Evolutionary conservation across 2,329 filamentous ascomycete genomes (phyloP), one percentile per base, ranked within the genome.

Genomic region (Fusarium pseudoanthophilum): DNA sequence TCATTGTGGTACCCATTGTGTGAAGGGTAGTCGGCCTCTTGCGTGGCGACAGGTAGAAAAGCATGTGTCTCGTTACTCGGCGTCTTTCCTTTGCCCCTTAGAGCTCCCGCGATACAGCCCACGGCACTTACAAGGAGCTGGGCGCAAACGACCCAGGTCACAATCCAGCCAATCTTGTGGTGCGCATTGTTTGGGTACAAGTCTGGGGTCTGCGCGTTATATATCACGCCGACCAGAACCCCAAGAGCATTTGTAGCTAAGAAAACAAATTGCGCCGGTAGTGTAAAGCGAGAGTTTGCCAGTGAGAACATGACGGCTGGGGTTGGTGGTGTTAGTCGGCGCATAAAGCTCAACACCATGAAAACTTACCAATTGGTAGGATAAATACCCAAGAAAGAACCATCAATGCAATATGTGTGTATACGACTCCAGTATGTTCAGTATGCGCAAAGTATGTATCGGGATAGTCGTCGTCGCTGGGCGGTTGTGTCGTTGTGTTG

Each of bases 131-230:
- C 84, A 43, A 92, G 77, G 21, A 92, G 87, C 83, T 97, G 95
- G 1, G 88, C 90, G 59, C 86, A 87, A 16, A 93, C 86, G 8
- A 95, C 85, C 86, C 90, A 92, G 7, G 92, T 95, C 36, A 92
- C 87, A 46, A 93, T 86, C 95, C 95, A 98, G 61, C 95, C 95
- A 48, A 95, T 87, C 81, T 93, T 95, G 84, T 95, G 91, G 81
- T 98, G 95, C n/a, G 92, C 89, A 79, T 97, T 97, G 79, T 93
- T 92, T 37, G 91, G 91, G 80, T 97, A 98, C 28, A 98, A 84
- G 79, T 97, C 93, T 2, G 95, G 94, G 0, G 94, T 97, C 72
- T 89, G 90, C 65, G 88, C 87, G 80, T 96, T 94, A 85, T 97
- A 97, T 39, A 94, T 84, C 56, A 89, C 87, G 13, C 89, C 90